Evolutionary conservation across 129 eudicot species (phyloP).

Genomic region (Escallonia herrerae): DNA sequence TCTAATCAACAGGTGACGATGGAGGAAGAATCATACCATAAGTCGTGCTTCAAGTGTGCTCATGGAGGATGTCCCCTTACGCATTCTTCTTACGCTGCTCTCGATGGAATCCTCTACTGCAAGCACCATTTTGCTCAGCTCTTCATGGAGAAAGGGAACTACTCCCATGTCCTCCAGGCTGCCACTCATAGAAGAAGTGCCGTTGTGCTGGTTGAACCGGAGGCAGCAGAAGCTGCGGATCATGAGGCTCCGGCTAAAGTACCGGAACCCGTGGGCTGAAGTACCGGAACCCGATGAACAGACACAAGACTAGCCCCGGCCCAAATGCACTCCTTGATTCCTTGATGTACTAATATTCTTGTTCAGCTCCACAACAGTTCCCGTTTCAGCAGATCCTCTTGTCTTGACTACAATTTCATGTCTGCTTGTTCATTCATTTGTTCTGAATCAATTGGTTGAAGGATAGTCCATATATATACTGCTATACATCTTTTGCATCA

Average conservation of each 20-base stretch:
- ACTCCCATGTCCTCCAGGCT: slow-evolving; percentile 77
- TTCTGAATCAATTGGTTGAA: no score
- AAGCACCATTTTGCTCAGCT: slow-evolving; percentile 89
- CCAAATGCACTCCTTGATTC: no score
- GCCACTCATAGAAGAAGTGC: slow-evolving; percentile 45
- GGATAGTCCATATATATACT: no score
- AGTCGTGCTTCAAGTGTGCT: slow-evolving; percentile 94
- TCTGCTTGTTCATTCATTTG: no score
- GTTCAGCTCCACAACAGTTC: no score
- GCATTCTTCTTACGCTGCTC: slow-evolving; percentile 93
- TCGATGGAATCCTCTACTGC: slow-evolving; percentile 89
- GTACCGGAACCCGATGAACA: slow-evolving; percentile 7
- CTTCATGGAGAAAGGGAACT: slow-evolving; percentile 93
- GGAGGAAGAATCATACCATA: slow-evolving; percentile 95
- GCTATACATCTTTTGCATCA: no score
- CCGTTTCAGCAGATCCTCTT: no score
- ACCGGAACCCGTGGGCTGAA: no score
- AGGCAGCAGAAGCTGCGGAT: slow-evolving; percentile 11
- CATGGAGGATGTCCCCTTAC: slow-evolving; percentile 96
- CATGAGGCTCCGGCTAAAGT: slow-evolving; percentile 14
- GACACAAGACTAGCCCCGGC: neutral
- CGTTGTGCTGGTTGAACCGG: slow-evolving; percentile 21
- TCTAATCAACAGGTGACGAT: slow-evolving; percentile 45
- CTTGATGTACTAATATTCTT: no score
- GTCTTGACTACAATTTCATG: no score